Base-by-base conservation (phyloP, 2,329 filamentous ascomycete species). In the Spiromastix sp. region DNA sequence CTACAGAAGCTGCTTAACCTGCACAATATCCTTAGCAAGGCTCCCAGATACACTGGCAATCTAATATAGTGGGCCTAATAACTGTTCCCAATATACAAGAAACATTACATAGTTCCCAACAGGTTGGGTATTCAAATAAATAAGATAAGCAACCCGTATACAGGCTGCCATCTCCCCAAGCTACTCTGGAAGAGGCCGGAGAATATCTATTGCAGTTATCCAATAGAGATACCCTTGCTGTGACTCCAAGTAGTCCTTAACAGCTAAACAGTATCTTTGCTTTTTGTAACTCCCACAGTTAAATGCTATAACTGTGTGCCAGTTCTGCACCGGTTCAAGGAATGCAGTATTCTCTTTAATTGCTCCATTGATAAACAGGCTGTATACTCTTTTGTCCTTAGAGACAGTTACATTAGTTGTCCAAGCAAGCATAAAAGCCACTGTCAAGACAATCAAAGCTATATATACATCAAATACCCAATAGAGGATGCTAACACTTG, bases 91-190 rank as follows among this genome's bases (percentile, higher is more conserved):
- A 52, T 81, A 82, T 19, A 71, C 67, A 10, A 78, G 60, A 16
- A 83, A 54, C 8, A 75, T 75, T 4, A 81, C 71, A 41, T 83
- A 77, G 39, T 68, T 68, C 19, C 76, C 76, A 6, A 77, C 59
- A 0, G 68, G 61, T 27, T 64, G 65, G 5, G 52, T 49, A 1
- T 67, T 67, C 27, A 60, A 57, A 0, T 63, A 56, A 18, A 77
- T 67, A 41, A 71, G 63, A 35, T 67, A 65, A 7, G 70, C 63
- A 2, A 70, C 72, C 8, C 75, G 59, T 30, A 71, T 50, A 49
- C 65, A 57, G 43, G 60, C 64, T 40, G 65, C 56, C 20, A 70
- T 46, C 37, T 71, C 60, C 3, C 67, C 66, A 30, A 69, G 37
- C 1, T 62, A 63, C 32, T 71, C 62, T 20, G 72, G 46, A 4